A percentile compares a stretch with the other conserved stretches of the same genome.
Evolutionary conservation across 2,329 filamentous ascomycete species (phyloP).

Genomic region (Aurifilum marmelostoma): DNA sequence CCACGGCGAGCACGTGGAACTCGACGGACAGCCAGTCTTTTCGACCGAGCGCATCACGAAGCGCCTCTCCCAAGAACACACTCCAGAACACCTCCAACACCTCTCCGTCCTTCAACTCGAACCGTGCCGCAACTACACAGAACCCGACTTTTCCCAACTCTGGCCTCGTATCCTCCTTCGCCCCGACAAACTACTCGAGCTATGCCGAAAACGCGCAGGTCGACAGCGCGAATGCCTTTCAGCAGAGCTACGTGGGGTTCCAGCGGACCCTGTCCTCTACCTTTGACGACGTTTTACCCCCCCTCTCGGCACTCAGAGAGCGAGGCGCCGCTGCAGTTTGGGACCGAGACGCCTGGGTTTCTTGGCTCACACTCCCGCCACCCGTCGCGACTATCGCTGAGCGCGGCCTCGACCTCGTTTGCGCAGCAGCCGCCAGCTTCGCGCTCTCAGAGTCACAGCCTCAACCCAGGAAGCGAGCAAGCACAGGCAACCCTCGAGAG

Average conservation of each 20-base stretch:
- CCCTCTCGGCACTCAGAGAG: conserved; percentile 25
- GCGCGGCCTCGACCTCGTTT: conserved; percentile 17
- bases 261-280: conserved; percentile 11
- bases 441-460: conserved; percentile 27
- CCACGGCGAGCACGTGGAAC: conserved; percentile 22
- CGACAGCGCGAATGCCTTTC: conserved; percentile 18
- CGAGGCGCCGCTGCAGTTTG: conserved; percentile 16
- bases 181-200: conserved; percentile 14
- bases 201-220: conserved; percentile 10
- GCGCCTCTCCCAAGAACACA: conserved; percentile 24
- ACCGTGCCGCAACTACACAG: conserved; percentile 16
- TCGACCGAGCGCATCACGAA: conserved; percentile 24
- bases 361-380: conserved; percentile 23
- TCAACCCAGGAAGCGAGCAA: conserved; percentile 19
- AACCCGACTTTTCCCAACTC: conserved; percentile 15
- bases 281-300: conserved; percentile 23
- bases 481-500: conserved; percentile 17
- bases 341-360: conserved; percentile 17
- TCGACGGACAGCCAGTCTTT: conserved; percentile 24
- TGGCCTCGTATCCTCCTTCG: conserved; percentile 13
- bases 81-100: conserved; percentile 24
- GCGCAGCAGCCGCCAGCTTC: conserved; percentile 18
- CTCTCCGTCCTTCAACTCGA: conserved; percentile 25
- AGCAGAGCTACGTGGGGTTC: conserved; percentile 21
- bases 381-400: conserved; percentile 25